A percentile compares a stretch with the other conserved stretches of the same genome.
Conservation (phyloP, 1,284 basidiomycete genomes). For the Ustilago loliicola region DNA sequence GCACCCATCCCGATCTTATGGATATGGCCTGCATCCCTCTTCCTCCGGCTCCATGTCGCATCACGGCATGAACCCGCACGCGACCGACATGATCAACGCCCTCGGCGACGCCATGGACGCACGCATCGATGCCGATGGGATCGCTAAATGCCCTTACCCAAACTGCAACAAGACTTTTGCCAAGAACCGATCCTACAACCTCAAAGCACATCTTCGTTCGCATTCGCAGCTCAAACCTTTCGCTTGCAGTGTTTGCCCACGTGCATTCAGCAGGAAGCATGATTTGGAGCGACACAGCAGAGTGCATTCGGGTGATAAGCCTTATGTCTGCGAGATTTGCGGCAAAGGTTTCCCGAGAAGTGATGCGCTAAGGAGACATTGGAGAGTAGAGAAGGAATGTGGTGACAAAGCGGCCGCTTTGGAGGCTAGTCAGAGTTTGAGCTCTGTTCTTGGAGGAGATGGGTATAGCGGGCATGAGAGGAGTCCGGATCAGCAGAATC, state of each 20-base stretch:
- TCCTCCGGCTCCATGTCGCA: constrained; percentile 32
- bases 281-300: constrained; percentile 68
- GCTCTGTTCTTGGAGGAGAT: constrained; percentile 26
- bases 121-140: constrained; percentile 59
- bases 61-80: constrained; percentile 35
- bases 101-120: constrained; percentile 62
- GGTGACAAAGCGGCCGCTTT: constrained; percentile 59
- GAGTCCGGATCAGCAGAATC: constrained; percentile 38
- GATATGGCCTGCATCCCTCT: constrained; percentile 31
- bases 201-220: constrained; percentile 64
- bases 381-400: constrained; percentile 66
- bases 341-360: constrained; percentile 68
- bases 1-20: constrained; percentile 38
- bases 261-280: constrained; percentile 68
- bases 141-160: constrained; percentile 61
- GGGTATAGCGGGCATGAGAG: constrained; percentile 27
- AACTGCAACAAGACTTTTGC: constrained; percentile 67
- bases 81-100: constrained; percentile 58
- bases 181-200: constrained; percentile 67
- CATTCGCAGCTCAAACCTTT: constrained; percentile 67
- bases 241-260: constrained; percentile 64
- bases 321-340: constrained; percentile 68
- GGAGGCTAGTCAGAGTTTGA: constrained; percentile 55
- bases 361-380: constrained; percentile 68
- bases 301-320: constrained; percentile 69